Evolutionary conservation across 2,329 filamentous ascomycete species (phyloP).

Genomic region (Beauveria australis): DNA sequence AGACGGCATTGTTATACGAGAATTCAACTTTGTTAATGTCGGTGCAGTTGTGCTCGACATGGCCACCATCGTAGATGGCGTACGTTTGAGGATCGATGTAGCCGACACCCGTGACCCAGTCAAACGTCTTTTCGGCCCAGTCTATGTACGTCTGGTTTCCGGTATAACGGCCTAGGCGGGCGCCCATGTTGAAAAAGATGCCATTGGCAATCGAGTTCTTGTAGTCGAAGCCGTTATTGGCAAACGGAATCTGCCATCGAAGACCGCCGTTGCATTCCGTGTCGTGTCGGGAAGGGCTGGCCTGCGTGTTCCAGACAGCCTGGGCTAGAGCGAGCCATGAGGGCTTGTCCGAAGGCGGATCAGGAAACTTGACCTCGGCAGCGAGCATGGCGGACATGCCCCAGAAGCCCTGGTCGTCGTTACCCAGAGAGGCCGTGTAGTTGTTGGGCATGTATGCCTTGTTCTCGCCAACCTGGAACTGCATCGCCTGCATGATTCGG

Average conservation of each 20-base stretch:
- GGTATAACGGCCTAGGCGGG: conserved; percentile 64
- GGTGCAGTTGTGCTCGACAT: conserved; percentile 45
- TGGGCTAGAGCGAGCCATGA: conserved; percentile 51
- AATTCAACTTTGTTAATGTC: conserved; percentile 48
- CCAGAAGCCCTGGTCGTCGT: conserved; percentile 62
- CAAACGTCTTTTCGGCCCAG: conserved; percentile 55
- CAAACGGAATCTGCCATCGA: conserved; percentile 68
- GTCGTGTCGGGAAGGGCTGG: conserved; percentile 49
- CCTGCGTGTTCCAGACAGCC: conserved; percentile 54
- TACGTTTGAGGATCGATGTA: conserved; percentile 52
- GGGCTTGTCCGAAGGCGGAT: conserved; percentile 41
- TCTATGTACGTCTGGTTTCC: conserved; percentile 55
- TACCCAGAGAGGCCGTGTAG: conserved; percentile 44
- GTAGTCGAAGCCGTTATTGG: conserved; percentile 70
- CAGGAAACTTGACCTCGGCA: conserved; percentile 48
- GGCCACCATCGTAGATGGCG: conserved; percentile 52
- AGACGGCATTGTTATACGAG: conserved; percentile 53
- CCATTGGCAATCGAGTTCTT: conserved; percentile 59
- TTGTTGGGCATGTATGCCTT: conserved; percentile 49
- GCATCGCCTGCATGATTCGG: conserved; percentile 41
- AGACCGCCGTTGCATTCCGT: conserved; percentile 51
- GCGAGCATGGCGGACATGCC: conserved; percentile 56
- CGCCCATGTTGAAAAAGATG: conserved; percentile 56
- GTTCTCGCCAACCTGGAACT: conserved; percentile 44
- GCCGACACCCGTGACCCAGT: conserved; percentile 49